A percentile compares a stretch with the other conserved stretches of the same genome.
Evolutionary conservation across 805 yeast genomes (phyloP).

Genomic region (Ogataea kodamae): DNA sequence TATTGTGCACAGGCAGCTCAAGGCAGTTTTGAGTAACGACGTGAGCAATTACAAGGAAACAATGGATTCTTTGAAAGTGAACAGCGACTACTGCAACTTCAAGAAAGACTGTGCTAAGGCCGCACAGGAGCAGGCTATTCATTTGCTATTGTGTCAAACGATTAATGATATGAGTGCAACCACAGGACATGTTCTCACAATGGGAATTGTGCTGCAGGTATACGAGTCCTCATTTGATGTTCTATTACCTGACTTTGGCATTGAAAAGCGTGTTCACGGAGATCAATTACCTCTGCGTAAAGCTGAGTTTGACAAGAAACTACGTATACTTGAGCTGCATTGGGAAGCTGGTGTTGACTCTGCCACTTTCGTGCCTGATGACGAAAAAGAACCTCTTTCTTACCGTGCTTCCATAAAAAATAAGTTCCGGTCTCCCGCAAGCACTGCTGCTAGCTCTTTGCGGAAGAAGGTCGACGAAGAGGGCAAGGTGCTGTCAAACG

Average conservation of each 20-base stretch:
- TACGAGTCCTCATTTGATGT: constrained; percentile 96
- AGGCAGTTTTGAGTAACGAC: constrained; percentile 48
- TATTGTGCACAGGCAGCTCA: constrained; percentile 89
- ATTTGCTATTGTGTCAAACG: constrained; percentile 76
- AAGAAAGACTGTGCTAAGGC: constrained; percentile 89
- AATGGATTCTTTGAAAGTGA: constrained; percentile 67
- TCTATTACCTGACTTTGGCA: constrained; percentile 86
- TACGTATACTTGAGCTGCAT: constrained; percentile 69
- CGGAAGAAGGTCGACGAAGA: constrained; percentile 33
- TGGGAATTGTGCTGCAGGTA: constrained; percentile 87
- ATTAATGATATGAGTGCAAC: constrained; percentile 67
- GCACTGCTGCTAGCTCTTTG: constrained; percentile 66
- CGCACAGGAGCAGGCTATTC: constrained; percentile 95
- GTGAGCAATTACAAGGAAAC: constrained; percentile 47
- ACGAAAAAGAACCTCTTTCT: constrained; percentile 74
- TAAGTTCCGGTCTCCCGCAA: constrained; percentile 67
- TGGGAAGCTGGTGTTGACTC: constrained; percentile 95
- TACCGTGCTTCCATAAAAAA: constrained; percentile 76
- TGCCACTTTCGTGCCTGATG: constrained; percentile 88
- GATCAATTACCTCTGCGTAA: constrained; percentile 90
- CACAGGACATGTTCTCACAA: constrained; percentile 78
- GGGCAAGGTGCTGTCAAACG: constrained; percentile 35
- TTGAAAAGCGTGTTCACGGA: constrained; percentile 94
- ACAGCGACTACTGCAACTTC: constrained; percentile 91
- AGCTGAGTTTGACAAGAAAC: constrained; percentile 80